Base-by-base conservation (phyloP, 2,329 filamentous ascomycete species). In the Diaporthe ilicicola region DNA sequence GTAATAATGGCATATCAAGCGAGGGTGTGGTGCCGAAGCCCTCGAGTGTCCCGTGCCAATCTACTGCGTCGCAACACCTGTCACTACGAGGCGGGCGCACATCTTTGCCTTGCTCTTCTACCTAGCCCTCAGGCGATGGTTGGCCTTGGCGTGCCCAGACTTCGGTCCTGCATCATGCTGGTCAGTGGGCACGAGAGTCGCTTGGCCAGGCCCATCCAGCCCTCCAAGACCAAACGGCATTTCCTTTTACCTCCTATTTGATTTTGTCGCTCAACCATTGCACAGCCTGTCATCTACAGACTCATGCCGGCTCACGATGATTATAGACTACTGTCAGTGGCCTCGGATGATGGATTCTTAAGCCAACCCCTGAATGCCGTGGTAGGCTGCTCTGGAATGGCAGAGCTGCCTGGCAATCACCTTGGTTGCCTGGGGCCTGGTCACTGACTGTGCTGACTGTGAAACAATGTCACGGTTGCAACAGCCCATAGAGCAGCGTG, bases 401-500 rank as follows among this genome's bases (percentile, higher is more conserved):
- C 17, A 34, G 44, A 50, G 59, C 59, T 42, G 29, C 27, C 13
- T 15, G 44, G 44, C 19, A 24, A n/a, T 64, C 24, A 13, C 8
- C 44, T 44, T 64, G 59, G 59, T 27, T 64, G 32, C 4, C 32
- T 34, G 9, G 32, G 32, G 32, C 32, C 32, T 24, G 59, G 44
- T 44, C 17, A 27, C n/a, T 50, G 12, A 50, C 44, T 50, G 1
- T 50, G 59, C n/a, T 50, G 12, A 50, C 44, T 50, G 1, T 50
- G 59, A 37, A 62, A 62, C 42, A 24, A 62, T 62, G 42, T 48
- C 59, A 62, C 59, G 19, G 59, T 62, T 37, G 42, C 59, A 64
- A 3, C 19, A 34, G 7, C n/a, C n/a, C n/a, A n/a, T n/a, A 22
- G 7, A n/a, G 3, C 3, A 24, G 8, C 10, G 32, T 34, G 8